Conservation (phyloP, 2,329 filamentous ascomycete genomes). For the Stemphylium vesicarium region DNA sequence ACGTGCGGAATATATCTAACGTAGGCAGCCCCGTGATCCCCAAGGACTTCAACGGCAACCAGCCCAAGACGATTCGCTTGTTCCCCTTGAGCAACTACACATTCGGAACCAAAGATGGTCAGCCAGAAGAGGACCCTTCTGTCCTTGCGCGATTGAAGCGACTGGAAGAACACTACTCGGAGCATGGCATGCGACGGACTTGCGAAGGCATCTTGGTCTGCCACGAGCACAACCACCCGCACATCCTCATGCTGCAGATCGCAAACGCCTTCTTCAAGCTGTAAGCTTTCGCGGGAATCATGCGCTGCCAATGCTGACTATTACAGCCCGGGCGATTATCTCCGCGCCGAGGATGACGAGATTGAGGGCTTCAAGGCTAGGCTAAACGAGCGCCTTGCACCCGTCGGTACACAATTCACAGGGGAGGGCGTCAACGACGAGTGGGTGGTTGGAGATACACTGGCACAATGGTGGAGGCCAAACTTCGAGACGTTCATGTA, state of each 20-base stretch:
- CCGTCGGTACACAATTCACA: conserved; percentile 80
- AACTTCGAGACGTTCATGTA: conserved; percentile 99
- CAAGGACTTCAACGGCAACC: conserved; percentile 84
- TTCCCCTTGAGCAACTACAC: conserved; percentile 98
- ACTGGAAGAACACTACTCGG: conserved; percentile 91
- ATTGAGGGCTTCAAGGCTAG: conserved; percentile 92
- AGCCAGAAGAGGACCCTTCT: conserved; percentile 96
- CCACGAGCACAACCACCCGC: conserved; percentile 98
- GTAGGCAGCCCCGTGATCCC: conserved; percentile 72
- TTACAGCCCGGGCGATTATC: conserved; percentile 83
- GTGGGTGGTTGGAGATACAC: conserved; percentile 92
- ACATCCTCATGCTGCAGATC: conserved; percentile 98
- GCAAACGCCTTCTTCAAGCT: conserved; percentile 99
- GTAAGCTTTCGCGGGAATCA: conserved; percentile 40
- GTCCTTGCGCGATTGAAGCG: conserved; percentile 91
- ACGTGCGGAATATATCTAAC: background rate
- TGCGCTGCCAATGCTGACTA: background rate
- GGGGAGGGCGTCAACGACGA: conserved; percentile 89
- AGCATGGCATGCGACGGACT: conserved; percentile 94
- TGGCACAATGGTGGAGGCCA: conserved; percentile 98
- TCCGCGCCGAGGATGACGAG: conserved; percentile 88
- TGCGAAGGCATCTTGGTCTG: conserved; percentile 97
- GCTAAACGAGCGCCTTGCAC: conserved; percentile 90
- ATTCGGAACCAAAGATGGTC: conserved; percentile 96
- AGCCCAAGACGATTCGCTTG: conserved; percentile 86